Evolutionary conservation across 2,329 filamentous ascomycete genomes (phyloP).

Genomic region (Tympanopsis confertula): DNA sequence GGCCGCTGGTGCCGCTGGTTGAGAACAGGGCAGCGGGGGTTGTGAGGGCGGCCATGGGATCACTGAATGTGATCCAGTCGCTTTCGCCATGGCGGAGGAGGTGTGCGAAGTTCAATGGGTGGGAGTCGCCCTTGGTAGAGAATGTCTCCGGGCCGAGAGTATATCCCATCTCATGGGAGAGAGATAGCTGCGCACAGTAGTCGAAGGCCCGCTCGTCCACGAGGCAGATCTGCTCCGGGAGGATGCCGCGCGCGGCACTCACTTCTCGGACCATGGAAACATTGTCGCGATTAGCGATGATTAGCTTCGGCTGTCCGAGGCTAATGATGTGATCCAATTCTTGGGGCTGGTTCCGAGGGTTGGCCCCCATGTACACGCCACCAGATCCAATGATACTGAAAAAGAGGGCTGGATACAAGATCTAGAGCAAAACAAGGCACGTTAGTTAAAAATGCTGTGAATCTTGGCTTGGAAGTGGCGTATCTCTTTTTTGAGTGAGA

Average conservation of each 20-base stretch:
- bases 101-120: conserved; percentile 12
- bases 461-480: conserved; percentile 3
- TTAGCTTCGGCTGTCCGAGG: conserved; percentile 27
- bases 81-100: conserved; percentile 7
- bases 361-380: conserved; percentile 36
- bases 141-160: background rate
- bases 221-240: conserved; percentile 4
- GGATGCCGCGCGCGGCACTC: conserved; percentile 12
- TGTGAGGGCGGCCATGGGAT: conserved; percentile 8
- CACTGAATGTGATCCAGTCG: conserved; percentile 6
- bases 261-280: conserved; percentile 20
- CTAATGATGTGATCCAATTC: conserved; percentile 33
- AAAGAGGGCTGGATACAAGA: conserved; percentile 23
- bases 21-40: conserved; percentile 14
- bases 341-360: conserved; percentile 29
- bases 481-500: no score
- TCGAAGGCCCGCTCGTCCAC: conserved; percentile 12
- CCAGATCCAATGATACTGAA: conserved; percentile 31
- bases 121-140: conserved; percentile 4
- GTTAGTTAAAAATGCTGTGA: conserved; percentile 20
- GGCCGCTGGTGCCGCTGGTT: conserved; percentile 21
- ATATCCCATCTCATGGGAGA: background rate
- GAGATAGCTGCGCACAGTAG: conserved; percentile 14
- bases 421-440: conserved; percentile 22
- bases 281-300: conserved; percentile 27